Evolutionary conservation across 768 basidiomycete genomes (phyloP).

Genomic region (Lentinula detonsa): DNA sequence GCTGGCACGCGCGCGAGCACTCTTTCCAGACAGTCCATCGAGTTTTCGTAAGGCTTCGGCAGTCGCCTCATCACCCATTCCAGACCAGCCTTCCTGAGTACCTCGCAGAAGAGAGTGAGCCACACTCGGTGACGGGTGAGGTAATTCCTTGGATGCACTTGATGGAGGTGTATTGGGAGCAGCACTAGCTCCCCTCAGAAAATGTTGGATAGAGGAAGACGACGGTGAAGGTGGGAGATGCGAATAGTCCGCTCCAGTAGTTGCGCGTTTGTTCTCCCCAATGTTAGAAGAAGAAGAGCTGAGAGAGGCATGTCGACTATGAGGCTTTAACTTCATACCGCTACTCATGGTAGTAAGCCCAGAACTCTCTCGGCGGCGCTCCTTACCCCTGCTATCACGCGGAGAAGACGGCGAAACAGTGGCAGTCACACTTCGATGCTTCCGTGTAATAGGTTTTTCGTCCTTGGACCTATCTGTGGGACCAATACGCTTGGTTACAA

Average conservation of each 20-base stretch:
- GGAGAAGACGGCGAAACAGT: conserved; percentile 29
- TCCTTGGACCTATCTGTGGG: conserved; percentile 28
- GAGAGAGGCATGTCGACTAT: conserved; percentile 62
- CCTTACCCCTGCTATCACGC: conserved; percentile 44
- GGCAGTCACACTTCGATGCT: conserved; percentile 68
- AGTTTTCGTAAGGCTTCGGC: conserved; percentile 89
- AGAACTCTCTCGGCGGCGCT: conserved; percentile 49
- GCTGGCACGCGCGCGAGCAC: conserved; percentile 71
- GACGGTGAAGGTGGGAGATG: conserved; percentile 90
- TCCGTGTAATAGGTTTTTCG: conserved; percentile 42
- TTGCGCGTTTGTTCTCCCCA: conserved; percentile 36
- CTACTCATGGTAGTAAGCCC: conserved; percentile 33
- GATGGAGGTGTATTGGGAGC: conserved; percentile 32
- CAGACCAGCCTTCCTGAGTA: conserved; percentile 87
- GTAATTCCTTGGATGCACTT: conserved; percentile 36
- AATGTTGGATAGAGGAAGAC: conserved; percentile 82
- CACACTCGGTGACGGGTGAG: conserved; percentile 54
- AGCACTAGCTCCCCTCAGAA: conserved; percentile 54
- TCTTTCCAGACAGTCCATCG: conserved; percentile 80
- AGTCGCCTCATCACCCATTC: conserved; percentile 82
- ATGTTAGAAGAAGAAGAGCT: conserved; percentile 63
- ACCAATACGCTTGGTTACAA: conserved; percentile 45
- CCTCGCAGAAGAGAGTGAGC: conserved; percentile 83
- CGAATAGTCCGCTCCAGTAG: conserved; percentile 74
- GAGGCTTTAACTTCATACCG: conserved; percentile 34